Base-by-base conservation (phyloP, 208 protist species). In the Acanthamoeba healyi region DNA sequence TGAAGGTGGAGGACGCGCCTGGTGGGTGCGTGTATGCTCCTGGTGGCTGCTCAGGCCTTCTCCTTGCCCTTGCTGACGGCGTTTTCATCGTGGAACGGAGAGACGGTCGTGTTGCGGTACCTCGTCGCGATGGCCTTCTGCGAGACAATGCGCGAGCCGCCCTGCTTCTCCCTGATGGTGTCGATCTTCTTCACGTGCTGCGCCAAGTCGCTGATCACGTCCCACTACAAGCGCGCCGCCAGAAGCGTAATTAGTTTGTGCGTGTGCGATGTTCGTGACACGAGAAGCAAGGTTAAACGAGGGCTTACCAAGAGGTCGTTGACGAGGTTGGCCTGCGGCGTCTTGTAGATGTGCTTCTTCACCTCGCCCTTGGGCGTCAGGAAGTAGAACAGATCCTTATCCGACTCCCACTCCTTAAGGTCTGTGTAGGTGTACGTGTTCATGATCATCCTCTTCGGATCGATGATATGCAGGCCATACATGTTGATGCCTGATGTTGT, bases 361-460 rank as follows among this genome's bases (percentile, higher is more conserved):
- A 92, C 38, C 40, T 92, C 86, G 15, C 61, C 86, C n/a, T 92
- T 65, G 40, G 86, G 86, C 7, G 86, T 92, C 26, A 92, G 40
- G 44, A 92, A 92, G 54, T 49, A 77, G 44, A 92, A 74, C 5
- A 92, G 44, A 40, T 92, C 38, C 36, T 74, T 74, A 29, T 74
- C 86, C 49, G 86, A 92, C 34, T 65, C 61, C 86, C 86, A 92
- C 34, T 77, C 86, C 56, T 92, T 92, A 3, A 92, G 22, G 24
- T 92, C 86, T 17, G 56, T 74, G 86, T 77, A 92, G 61, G 56
- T 54, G 44, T 92, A 92, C n/a, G 86, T 92, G 49, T 92, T 92
- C 61, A 74, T 92, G 49, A 77, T 92, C 86, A 92, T 92, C 51
- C 61, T 5, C 61, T 54, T 67, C 22, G 86, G 86, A 32, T 92